A percentile compares a stretch with the other conserved stretches of the same genome.
Evolutionary conservation across 257 asterid species (phyloP).

Genomic region (Jasminum sambac): DNA sequence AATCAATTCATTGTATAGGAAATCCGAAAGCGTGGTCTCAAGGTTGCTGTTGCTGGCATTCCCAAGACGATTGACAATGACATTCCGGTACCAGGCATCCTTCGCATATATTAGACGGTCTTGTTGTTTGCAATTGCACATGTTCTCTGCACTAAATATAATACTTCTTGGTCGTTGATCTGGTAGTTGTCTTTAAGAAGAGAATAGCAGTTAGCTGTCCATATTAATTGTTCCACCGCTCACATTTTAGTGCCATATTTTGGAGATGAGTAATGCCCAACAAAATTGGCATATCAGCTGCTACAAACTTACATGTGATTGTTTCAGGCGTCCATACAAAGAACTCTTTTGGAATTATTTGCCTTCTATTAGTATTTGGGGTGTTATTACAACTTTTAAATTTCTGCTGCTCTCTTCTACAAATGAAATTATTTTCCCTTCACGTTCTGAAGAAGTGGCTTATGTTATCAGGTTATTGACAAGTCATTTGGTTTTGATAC

Average conservation of each 20-base stretch:
- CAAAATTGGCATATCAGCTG: neutral
- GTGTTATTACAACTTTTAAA: constrained; percentile 5
- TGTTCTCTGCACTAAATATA: constrained; percentile 4
- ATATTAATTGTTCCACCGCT: constrained; percentile 13
- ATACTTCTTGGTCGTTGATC: constrained; percentile 17
- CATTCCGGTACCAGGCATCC: constrained; percentile 68
- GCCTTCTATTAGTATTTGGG: constrained; percentile 2
- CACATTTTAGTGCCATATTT: neutral
- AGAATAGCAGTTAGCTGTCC: constrained; percentile 21
- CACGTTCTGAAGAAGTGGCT: constrained; percentile 29
- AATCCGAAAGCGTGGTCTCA: constrained; percentile 82
- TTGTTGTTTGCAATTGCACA: constrained; percentile 19
- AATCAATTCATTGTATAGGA: constrained; percentile 54
- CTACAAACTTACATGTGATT: neutral
- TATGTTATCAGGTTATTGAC: constrained; percentile 71
- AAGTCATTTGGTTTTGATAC: constrained; percentile 91
- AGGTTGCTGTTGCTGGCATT: constrained; percentile 82
- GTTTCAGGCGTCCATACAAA: neutral
- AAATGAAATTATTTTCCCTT: constrained; percentile 12
- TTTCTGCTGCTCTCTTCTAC: constrained; percentile 1
- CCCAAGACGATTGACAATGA: constrained; percentile 98
- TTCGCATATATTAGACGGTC: constrained; percentile 20
- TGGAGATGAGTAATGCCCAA: neutral
- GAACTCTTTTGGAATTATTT: constrained; percentile 7
- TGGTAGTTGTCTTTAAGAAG: constrained; percentile 14